These are phyloP conservation scores for Aureobasidium sp. DNA, from an alignment of 2,329 filamentous ascomycete species.

Conservation along the genomic window DNA sequence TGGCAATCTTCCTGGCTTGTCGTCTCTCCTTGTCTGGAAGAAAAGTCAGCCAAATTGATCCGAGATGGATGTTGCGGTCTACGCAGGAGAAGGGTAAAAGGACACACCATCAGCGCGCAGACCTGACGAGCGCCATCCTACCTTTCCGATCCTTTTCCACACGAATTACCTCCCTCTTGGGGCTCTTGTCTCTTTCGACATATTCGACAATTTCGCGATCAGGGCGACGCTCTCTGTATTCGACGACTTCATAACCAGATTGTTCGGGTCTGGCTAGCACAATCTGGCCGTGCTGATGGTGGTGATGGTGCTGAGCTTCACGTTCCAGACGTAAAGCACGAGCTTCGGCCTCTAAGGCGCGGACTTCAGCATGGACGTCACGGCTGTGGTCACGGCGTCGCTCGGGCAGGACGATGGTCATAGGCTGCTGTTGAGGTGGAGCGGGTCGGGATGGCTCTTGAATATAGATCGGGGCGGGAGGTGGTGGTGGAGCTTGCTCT, in stretches of 20 bases:
- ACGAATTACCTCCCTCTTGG: conserved; percentile 51
- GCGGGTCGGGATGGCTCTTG: conserved; percentile 24
- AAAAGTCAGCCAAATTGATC: conserved; percentile 1
- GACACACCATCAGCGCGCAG: conserved; percentile 51
- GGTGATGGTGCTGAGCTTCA: conserved; percentile 37
- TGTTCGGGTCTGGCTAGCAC: conserved; percentile 39
- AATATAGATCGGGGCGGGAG: conserved; percentile 21
- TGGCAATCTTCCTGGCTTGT: conserved; percentile 37
- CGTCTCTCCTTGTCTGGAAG: conserved; percentile 31
- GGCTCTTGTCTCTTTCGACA: conserved; percentile 36
- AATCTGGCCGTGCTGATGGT: conserved; percentile 24
- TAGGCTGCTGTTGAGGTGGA: conserved; percentile 14
- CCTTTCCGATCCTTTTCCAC: conserved; percentile 91
- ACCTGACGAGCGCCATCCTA: conserved; percentile 84
- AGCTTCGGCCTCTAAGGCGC: conserved; percentile 60
- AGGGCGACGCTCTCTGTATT: conserved; percentile 49
- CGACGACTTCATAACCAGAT: conserved; percentile 37
- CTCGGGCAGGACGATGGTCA: conserved; percentile 42
- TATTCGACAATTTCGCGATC: conserved; percentile 52
- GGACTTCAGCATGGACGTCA: conserved; percentile 67
- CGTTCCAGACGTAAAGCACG: conserved; percentile 52
- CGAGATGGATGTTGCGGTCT: neutral
- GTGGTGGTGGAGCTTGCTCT: conserved; percentile 20
- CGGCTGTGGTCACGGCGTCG: conserved; percentile 45
- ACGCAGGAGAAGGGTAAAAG: conserved; percentile 14